A percentile compares a stretch with the other conserved stretches of the same genome.
phyloP scores from a whole-genome alignment of 371 early-diverging fungal genomes.

The Mucor piriformis region DNA sequence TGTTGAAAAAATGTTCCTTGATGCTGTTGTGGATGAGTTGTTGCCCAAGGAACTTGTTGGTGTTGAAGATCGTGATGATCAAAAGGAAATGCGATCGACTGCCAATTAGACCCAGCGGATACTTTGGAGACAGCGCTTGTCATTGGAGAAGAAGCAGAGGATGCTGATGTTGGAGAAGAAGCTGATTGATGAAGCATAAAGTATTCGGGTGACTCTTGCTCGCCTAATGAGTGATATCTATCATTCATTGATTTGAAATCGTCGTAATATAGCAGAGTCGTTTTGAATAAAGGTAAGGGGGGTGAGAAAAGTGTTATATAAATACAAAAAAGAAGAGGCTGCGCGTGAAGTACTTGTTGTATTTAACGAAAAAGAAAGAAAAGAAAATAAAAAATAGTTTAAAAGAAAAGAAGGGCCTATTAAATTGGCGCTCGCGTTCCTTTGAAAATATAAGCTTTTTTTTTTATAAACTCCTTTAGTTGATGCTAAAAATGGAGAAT shows the following conservation, averaged over 20 bases:
- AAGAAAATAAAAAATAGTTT: not conserved
- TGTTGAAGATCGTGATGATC: not conserved
- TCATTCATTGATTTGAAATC: slow-evolving; percentile 11
- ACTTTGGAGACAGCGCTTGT: not conserved
- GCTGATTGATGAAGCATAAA: not conserved
- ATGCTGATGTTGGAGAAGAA: not conserved
- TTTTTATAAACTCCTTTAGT: slow-evolving; percentile 8
- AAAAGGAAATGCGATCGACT: not conserved
- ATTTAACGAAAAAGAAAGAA: not conserved
- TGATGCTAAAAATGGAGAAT: slow-evolving; percentile 1
- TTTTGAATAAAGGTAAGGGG: not conserved
- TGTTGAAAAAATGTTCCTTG: not conserved
- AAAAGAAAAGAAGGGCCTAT: not conserved
- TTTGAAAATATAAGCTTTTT: slow-evolving; percentile 15
- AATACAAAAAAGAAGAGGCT: not conserved
- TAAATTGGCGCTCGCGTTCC: slow-evolving; percentile 16
- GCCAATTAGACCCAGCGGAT: not conserved
- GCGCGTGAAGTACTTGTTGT: not conserved
- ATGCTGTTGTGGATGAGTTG: slow-evolving; percentile 2
- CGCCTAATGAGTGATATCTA: slow-evolving; percentile 4
- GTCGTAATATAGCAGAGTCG: not conserved
- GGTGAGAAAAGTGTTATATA: not conserved
- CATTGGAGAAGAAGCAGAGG: slow-evolving; percentile 4
- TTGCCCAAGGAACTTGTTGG: not conserved
- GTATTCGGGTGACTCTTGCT: not conserved